Evolutionary conservation across 1,139 yeast genomes (phyloP).

Genomic region (Trichomonascaceae sp.): DNA sequence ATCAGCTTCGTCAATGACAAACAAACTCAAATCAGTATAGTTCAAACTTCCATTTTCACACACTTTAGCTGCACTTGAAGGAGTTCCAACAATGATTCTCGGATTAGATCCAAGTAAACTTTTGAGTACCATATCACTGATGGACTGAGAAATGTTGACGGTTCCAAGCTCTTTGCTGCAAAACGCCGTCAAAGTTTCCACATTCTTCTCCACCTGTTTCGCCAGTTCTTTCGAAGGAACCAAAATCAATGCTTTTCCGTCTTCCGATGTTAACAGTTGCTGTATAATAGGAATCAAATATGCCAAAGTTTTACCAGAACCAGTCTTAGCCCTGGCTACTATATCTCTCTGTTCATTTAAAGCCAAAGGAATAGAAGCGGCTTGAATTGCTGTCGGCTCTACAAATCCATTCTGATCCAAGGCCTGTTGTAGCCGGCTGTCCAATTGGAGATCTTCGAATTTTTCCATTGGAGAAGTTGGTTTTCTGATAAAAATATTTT

Average conservation of each 20-base stretch:
- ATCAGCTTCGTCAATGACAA: conserved; percentile 92
- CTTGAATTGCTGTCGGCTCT: conserved; percentile 85
- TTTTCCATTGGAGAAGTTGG: conserved; percentile 11
- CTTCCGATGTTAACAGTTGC: conserved; percentile 41
- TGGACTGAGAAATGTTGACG: conserved; percentile 69
- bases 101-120: conserved; percentile 68
- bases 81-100: conserved; percentile 81
- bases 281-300: conserved; percentile 75
- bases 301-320: conserved; percentile 88
- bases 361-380: conserved; percentile 88
- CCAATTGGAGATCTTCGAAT: conserved; percentile 41
- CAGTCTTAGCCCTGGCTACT: conserved; percentile 83
- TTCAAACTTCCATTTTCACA: conserved; percentile 34
- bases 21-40: conserved; percentile 48
- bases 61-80: conserved; percentile 61
- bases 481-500: not conserved
- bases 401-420: conserved; percentile 65
- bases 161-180: conserved; percentile 61
- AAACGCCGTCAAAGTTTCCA: conserved; percentile 55
- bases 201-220: conserved; percentile 69
- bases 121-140: conserved; percentile 65
- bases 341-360: conserved; percentile 80
- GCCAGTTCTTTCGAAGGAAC: conserved; percentile 87
- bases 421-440: conserved; percentile 78
- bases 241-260: conserved; percentile 42